phyloP scores from a whole-genome alignment of 805 yeast genomes.

The Sugiyamaella mastotermitis region DNA sequence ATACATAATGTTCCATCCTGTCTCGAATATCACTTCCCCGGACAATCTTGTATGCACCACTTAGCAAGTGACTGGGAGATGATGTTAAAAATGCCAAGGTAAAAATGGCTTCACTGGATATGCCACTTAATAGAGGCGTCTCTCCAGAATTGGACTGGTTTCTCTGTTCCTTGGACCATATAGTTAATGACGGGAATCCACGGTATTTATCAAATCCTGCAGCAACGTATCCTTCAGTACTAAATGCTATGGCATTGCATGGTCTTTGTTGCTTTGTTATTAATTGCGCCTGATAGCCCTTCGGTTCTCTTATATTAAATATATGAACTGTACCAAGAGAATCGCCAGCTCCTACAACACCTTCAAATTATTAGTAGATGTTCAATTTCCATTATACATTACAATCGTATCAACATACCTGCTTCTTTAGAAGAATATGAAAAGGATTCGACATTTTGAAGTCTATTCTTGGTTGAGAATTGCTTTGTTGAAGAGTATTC shows the following conservation, averaged over 20 bases:
- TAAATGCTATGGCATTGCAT: conserved; percentile 70
- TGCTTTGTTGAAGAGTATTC: no score
- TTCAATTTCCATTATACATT: background rate
- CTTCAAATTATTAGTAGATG: conserved; percentile 6
- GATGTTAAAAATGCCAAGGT: conserved; percentile 64
- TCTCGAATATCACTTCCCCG: conserved; percentile 72
- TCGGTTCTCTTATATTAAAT: conserved; percentile 47
- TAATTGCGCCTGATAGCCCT: conserved; percentile 36
- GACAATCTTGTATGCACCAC: conserved; percentile 70
- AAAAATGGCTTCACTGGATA: conserved; percentile 69
- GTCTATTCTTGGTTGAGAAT: conserved; percentile 37
- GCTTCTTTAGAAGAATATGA: conserved; percentile 50
- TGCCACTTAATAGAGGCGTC: conserved; percentile 36
- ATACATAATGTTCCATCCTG: conserved; percentile 38
- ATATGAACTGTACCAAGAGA: conserved; percentile 60
- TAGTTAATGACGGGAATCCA: background rate
- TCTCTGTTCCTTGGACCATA: background rate
- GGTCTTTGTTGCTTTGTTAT: conserved; percentile 65
- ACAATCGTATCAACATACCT: conserved; percentile 36
- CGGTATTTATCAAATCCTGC: conserved; percentile 62
- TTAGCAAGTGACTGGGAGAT: conserved; percentile 48
- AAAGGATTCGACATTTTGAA: conserved; percentile 61
- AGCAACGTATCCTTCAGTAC: conserved; percentile 57
- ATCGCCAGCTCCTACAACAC: conserved; percentile 61
- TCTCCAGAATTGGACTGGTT: conserved; percentile 3